Base-by-base conservation (phyloP, 805 yeast species). In the Blastobotrys americana region DNA sequence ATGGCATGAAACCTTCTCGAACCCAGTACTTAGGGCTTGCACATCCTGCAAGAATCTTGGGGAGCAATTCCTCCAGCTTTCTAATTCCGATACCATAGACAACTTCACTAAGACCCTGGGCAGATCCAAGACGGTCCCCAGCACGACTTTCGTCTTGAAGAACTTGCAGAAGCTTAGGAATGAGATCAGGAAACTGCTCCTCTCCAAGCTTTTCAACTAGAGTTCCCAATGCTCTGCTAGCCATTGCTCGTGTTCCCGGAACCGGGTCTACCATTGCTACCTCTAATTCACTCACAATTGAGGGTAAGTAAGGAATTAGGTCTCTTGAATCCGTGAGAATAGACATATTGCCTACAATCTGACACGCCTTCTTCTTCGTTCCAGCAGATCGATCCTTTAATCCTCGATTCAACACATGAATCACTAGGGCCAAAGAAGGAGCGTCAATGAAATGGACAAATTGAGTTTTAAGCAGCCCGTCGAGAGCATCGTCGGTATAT, bases 271-370 rank as follows among this genome's bases (percentile, higher is more conserved):
- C 96, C 95, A 93, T 90, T 4, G 97, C 95, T 36, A 76, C 72
- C 63, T 93, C 95, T 48, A 93, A 75, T 55, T 88, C 96, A 8
- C 78, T 72, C 37, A 90, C 82, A 54, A 93, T 71, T 36, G 79
- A 77, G 18, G 79, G 75, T 56, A 93, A 69, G 65, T 93, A 93
- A 20, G 96, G 97, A 42, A 78, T 65, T 48, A 93, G 71, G 62
- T 93, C 98, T 54, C 76, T 78, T 15, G 86, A 72, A 56, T 90
- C 97, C 15, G 95, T 96, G 56, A 93, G 72, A 61, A 93, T 87
- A 1, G 97, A 88, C 97, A 93, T 93, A 60, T 93, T 93, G 51
- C 99, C 99, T 23, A 93, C 97, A 70, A 93, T 90, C 66, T 93
- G 97, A 64, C 97, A 89, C 0, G 97, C 90, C 63, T 87, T 87